A percentile compares a stretch with the other conserved stretches of the same genome.
Conservation (phyloP, 1,139 yeast genomes). For the Hansenula lynferdii region DNA sequence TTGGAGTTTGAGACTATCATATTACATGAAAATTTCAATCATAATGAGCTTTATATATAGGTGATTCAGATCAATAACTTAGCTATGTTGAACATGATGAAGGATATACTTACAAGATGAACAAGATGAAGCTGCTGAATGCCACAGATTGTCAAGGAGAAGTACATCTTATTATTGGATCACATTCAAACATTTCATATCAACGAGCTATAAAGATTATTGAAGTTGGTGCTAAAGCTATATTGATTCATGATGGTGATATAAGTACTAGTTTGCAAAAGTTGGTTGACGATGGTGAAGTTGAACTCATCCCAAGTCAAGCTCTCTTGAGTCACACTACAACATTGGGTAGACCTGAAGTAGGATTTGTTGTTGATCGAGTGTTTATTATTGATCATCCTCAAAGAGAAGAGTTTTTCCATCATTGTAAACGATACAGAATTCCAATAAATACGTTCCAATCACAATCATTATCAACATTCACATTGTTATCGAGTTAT, state of each 20-base stretch:
- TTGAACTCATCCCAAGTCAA: conserved; percentile 31
- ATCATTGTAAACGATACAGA: conserved; percentile 51
- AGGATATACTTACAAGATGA: not conserved
- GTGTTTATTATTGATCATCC: conserved; percentile 53
- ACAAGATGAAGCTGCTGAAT: not conserved
- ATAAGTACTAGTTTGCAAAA: conserved; percentile 25
- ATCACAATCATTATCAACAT: conserved; percentile 65
- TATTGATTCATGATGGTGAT: conserved; percentile 1
- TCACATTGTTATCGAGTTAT: conserved; percentile 70
- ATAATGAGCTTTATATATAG: no score
- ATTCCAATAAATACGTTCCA: conserved; percentile 83
- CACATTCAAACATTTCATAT: not conserved
- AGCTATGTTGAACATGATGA: no score
- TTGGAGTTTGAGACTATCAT: no score
- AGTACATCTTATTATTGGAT: not conserved
- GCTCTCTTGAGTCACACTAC: no score
- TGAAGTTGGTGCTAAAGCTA: not conserved
- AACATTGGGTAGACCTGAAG: no score
- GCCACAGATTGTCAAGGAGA: not conserved
- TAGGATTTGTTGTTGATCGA: conserved; percentile 55
- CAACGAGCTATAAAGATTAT: not conserved
- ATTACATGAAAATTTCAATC: no score
- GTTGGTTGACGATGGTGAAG: conserved; percentile 21
- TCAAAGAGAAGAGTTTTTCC: conserved; percentile 36
- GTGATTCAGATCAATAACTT: no score